Evolutionary conservation across 768 basidiomycete species (phyloP).

Genomic region (Glaciozyma martinii): DNA sequence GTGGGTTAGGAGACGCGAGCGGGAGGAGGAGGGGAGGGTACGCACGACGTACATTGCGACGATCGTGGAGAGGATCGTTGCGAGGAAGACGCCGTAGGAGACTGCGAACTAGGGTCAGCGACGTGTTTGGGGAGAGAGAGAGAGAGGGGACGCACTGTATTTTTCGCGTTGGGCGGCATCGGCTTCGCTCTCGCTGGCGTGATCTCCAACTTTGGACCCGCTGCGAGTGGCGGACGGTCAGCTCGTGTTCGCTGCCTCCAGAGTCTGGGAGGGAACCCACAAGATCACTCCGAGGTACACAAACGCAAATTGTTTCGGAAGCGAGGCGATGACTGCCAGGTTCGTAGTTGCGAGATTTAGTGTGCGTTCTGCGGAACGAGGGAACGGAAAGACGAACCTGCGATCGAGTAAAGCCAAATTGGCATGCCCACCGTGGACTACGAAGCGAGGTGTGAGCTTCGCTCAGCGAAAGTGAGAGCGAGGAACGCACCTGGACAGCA

Average conservation of each 20-base stretch:
- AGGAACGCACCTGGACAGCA: not conserved
- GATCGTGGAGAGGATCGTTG: too few species aligned
- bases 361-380: not conserved
- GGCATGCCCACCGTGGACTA: constrained; percentile 26
- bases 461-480: too few species aligned
- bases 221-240: not conserved
- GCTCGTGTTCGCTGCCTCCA: not conserved
- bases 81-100: too few species aligned
- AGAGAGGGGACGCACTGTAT: too few species aligned
- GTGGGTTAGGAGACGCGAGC: too few species aligned
- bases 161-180: too few species aligned
- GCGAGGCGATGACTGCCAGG: constrained; percentile 9
- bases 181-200: too few species aligned
- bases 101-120: too few species aligned
- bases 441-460: not conserved
- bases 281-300: constrained; percentile 23
- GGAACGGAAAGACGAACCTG: constrained; percentile 1
- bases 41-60: too few species aligned
- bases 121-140: too few species aligned
- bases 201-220: not conserved
- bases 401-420: constrained; percentile 18
- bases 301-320: constrained; percentile 27
- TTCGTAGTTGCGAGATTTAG: not conserved
- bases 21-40: too few species aligned
- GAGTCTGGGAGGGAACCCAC: not conserved